Evolutionary conservation across 2,329 filamentous ascomycete genomes (phyloP).

Genomic region (Mollisia scopiformis): DNA sequence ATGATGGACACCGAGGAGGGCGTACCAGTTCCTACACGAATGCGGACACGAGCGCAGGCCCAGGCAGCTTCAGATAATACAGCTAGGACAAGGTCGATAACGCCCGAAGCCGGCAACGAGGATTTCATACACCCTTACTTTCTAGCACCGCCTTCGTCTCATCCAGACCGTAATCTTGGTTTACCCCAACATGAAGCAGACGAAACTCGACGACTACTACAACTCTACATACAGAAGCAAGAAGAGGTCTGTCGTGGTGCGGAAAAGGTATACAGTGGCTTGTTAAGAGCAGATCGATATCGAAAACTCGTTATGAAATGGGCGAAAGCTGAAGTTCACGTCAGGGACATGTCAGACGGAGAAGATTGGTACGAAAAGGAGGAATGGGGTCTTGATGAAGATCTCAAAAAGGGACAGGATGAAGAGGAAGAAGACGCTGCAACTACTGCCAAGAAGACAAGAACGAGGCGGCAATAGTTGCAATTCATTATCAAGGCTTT

Average conservation of each 20-base stretch:
- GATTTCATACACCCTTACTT: conserved; percentile 77
- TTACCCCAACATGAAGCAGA: conserved; percentile 76
- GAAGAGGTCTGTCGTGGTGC: conserved; percentile 79
- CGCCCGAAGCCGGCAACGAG: conserved; percentile 49
- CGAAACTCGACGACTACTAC: conserved; percentile 73
- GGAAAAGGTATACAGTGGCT: conserved; percentile 67
- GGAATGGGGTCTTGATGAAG: conserved; percentile 75
- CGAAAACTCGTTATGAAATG: conserved; percentile 73
- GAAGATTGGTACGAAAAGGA: conserved; percentile 89
- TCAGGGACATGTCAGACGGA: conserved; percentile 77
- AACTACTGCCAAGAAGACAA: conserved; percentile 52
- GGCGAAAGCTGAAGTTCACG: conserved; percentile 78
- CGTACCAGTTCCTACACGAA: conserved; percentile 49
- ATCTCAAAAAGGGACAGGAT: conserved; percentile 80
- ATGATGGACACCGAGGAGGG: conserved; percentile 36
- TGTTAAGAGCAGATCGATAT: conserved; percentile 73
- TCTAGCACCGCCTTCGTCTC: conserved; percentile 61
- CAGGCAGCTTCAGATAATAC: conserved; percentile 45
- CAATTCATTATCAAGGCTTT: not conserved
- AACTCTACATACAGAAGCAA: conserved; percentile 83
- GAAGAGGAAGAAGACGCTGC: conserved; percentile 76
- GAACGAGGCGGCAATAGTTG: conserved; percentile 41
- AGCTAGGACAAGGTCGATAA: conserved; percentile 36
- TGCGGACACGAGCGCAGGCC: conserved; percentile 57
- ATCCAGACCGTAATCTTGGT: conserved; percentile 70